Evolutionary conservation across 495 filamentous ascomycete genomes (phyloP).

Genomic region (Stereocaulon alpinum): DNA sequence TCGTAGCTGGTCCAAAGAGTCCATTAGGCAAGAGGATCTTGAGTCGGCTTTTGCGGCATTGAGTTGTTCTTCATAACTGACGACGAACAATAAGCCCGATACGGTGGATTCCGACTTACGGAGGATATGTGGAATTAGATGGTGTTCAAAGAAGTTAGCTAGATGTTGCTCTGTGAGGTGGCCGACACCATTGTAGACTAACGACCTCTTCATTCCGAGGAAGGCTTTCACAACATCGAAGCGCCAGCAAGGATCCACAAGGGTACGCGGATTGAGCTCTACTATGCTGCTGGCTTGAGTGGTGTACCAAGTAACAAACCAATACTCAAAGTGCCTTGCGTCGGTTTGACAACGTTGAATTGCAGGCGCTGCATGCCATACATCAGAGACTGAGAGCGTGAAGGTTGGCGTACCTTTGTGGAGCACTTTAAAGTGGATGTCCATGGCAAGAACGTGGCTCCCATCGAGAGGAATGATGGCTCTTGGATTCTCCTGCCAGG

Average conservation of each 20-base stretch:
- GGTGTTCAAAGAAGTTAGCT: conserved; percentile 4
- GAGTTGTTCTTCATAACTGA: conserved; percentile 22
- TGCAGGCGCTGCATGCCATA: conserved; percentile 10
- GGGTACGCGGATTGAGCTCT: neutral
- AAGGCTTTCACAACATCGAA: conserved; percentile 16
- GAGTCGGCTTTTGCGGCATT: conserved; percentile 26
- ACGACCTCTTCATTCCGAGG: neutral
- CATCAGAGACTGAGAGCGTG: neutral
- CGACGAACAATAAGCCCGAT: neutral
- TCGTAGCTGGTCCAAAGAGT: conserved; percentile 11
- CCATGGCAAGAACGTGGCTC: neutral
- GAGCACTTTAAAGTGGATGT: conserved; percentile 8
- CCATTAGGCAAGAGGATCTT: conserved; percentile 19
- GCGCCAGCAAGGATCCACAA: conserved; percentile 13
- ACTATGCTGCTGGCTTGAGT: neutral
- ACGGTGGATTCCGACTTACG: conserved; percentile 7
- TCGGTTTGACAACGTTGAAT: conserved; percentile 4
- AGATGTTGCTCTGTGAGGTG: conserved; percentile 10
- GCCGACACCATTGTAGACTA: conserved; percentile 4
- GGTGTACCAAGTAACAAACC: conserved; percentile 14
- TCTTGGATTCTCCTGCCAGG: neutral
- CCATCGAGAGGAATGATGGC: neutral
- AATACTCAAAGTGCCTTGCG: conserved; percentile 3
- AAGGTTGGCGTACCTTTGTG: neutral
- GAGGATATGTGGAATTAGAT: conserved; percentile 12